phyloP scores from a whole-genome alignment of 768 basidiomycete genomes.

The Leccinum uliginosum region DNA sequence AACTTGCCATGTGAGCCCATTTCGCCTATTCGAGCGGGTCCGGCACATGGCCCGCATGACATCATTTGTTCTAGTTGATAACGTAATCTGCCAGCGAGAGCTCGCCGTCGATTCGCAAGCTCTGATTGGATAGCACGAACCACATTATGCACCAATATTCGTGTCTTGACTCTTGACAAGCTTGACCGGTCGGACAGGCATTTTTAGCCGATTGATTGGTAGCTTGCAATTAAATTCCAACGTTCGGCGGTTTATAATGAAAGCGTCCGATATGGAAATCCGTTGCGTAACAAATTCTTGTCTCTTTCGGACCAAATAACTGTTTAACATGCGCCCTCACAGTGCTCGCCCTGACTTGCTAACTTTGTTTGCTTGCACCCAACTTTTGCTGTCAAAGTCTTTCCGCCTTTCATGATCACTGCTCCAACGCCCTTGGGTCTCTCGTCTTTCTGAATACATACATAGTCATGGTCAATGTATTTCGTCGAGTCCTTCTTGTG shows the following conservation, averaged over 20 bases:
- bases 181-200: too few relatives aligned
- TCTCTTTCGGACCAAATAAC: neutral
- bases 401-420: neutral
- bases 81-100: neutral
- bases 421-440: neutral
- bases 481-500: constrained; percentile 4
- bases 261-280: neutral
- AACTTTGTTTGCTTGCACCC: neutral
- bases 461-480: neutral
- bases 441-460: neutral
- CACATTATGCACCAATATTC: too few relatives aligned
- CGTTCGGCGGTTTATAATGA: neutral
- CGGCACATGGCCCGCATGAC: neutral
- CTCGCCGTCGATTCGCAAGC: neutral
- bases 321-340: neutral
- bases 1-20: too few relatives aligned
- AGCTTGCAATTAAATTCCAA: neutral
- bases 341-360: neutral
- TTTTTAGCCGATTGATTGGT: too few relatives aligned
- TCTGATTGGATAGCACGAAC: neutral
- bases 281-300: neutral
- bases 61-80: neutral
- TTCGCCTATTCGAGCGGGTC: too few relatives aligned
- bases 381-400: neutral
- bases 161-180: too few relatives aligned